These are phyloP conservation scores for Starmerella tilneyi DNA, from an alignment of 805 yeast genomes.

Conservation along the genomic window DNA sequence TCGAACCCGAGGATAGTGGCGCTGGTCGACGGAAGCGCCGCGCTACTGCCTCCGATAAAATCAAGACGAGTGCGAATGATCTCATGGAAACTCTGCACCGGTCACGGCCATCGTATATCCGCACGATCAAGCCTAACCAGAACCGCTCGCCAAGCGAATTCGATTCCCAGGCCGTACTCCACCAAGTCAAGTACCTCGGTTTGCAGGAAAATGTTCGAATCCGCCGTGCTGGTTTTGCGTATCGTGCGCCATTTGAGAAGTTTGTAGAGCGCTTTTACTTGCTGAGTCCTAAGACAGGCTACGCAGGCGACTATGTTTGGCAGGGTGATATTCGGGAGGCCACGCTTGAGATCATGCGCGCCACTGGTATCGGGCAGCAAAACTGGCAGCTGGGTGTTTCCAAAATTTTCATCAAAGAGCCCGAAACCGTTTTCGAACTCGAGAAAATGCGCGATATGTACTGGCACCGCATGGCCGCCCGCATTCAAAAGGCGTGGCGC, in stretches of 20 bases:
- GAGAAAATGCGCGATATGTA: constrained; percentile 95
- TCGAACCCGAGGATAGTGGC: constrained; percentile 48
- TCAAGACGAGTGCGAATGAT: constrained; percentile 81
- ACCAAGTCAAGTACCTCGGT: constrained; percentile 92
- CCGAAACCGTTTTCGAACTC: constrained; percentile 88
- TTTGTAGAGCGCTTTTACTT: constrained; percentile 90
- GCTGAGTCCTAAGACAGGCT: constrained; percentile 78
- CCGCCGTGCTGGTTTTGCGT: constrained; percentile 97
- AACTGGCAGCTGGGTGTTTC: constrained; percentile 90
- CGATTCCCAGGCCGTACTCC: constrained; percentile 79
- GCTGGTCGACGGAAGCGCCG: constrained; percentile 54
- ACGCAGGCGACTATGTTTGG: constrained; percentile 74
- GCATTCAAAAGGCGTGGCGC: constrained; percentile 96
- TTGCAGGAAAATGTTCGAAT: constrained; percentile 93
- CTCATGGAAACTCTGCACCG: constrained; percentile 80
- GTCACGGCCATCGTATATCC: constrained; percentile 90
- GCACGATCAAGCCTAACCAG: constrained; percentile 96
- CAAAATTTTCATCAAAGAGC: constrained; percentile 89
- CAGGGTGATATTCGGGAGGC: constrained; percentile 50
- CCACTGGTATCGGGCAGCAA: constrained; percentile 57
- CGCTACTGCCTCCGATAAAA: constrained; percentile 93
- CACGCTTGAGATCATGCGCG: constrained; percentile 42
- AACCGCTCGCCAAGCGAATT: constrained; percentile 83
- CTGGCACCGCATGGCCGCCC: constrained; percentile 97
- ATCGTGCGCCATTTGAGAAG: constrained; percentile 90